Evolutionary conservation across 208 protist genomes (phyloP), one percentile per base, ranked within the genome.

Genomic region (Crithidia mellificae): DNA sequence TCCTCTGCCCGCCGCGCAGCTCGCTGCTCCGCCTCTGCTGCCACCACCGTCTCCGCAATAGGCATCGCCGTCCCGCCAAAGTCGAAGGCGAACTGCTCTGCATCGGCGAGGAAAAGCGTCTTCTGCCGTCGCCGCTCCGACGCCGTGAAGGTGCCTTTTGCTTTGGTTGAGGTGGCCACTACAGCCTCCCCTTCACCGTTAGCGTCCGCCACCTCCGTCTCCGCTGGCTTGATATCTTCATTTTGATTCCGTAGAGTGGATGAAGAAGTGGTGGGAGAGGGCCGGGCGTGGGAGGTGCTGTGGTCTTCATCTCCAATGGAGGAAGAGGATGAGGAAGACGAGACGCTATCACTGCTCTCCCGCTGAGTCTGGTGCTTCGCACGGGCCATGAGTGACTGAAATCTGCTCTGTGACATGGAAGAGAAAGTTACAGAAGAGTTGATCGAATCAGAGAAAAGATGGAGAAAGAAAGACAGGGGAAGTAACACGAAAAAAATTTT

Each of bases 1-100:
- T n/a, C n/a, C n/a, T n/a, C n/a, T n/a, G 41, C 52, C 2, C 74
- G 66, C 12, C 50, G 46, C 7, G 51, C 56, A 2, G 47, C 70
- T 2, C 56, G 70, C 47, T 65, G 59, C 27, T 55, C 69, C 38
- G 62, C 59, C 4, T 54, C 66, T 12, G 27, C 57, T 22, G 63
- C 66, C 30, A 63, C 52, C 41, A 54, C 44, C 1, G 50, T 68
- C 17, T 49, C 75, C 4, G 59, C 65, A 19, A 66, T 66, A 1
- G 41, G 52, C 30, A 43, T 43, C 5, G 52, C 74, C 25, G 56
- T 71, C 4, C 68, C 81, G 32, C 87, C 87, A 74, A 95, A 95
- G 74, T 92, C 85, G 63, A 95, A 95, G 8, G 78, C 52, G 63
- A 95, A 95, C 38, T 82, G 62, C 72, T 95, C 87, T 30, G 72